Conservation (phyloP, 2,329 filamentous ascomycete genomes). For the Colletotrichum camelliae region DNA sequence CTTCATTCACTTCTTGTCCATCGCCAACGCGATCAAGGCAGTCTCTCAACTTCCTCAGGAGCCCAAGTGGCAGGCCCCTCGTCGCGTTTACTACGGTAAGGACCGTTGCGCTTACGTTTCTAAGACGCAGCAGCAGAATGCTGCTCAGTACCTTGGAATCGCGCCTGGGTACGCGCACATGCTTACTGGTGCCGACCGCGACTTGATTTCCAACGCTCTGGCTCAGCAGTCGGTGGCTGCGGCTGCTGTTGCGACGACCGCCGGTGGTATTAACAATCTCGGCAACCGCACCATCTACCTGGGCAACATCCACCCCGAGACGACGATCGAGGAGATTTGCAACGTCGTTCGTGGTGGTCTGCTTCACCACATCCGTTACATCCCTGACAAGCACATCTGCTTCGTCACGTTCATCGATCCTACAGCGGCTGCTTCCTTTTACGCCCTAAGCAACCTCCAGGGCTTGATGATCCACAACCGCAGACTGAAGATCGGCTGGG, state of each 20-base stretch:
- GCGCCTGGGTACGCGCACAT: constrained; percentile 96
- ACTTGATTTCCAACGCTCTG: constrained; percentile 93
- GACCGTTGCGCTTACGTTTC: constrained; percentile 98
- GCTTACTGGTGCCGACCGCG: constrained; percentile 92
- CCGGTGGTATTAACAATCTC: constrained; percentile 95
- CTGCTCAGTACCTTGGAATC: constrained; percentile 96
- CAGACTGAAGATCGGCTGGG: constrained; percentile 97
- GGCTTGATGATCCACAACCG: constrained; percentile 99
- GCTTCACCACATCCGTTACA: constrained; percentile 97
- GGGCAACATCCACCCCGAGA: constrained; percentile 98
- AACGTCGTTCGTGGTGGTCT: constrained; percentile 96
- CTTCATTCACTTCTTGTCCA: constrained; percentile 96
- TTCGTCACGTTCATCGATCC: constrained; percentile 99
- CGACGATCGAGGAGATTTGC: constrained; percentile 98
- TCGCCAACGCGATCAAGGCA: constrained; percentile 97
- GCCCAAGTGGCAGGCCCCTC: constrained; percentile 93
- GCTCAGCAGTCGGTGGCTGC: constrained; percentile 98
- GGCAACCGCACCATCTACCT: constrained; percentile 98
- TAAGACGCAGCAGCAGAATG: constrained; percentile 99
- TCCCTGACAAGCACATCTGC: constrained; percentile 99
- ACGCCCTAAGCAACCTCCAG: constrained; percentile 95
- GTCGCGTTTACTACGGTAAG: constrained; percentile 98
- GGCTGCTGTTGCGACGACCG: constrained; percentile 93
- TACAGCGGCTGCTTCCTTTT: constrained; percentile 96
- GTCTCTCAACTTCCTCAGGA: constrained; percentile 96